A percentile compares a stretch with the other conserved stretches of the same genome.
Evolutionary conservation across 2,329 filamentous ascomycete species (phyloP).

Genomic region (Ceratocystis huliohia): DNA sequence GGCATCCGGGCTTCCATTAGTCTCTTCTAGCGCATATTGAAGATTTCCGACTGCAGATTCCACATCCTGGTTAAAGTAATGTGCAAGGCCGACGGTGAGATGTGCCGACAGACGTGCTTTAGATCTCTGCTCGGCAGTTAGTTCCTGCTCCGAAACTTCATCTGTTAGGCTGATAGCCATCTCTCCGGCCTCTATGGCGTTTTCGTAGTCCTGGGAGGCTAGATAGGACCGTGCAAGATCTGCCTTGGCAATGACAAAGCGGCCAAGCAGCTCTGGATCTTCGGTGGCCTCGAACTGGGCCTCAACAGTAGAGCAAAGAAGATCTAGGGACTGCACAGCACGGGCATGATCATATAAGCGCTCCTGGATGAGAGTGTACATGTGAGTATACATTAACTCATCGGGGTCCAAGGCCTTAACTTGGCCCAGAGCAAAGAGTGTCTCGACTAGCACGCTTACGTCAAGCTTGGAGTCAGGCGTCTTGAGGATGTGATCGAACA

Average conservation of each 20-base stretch:
- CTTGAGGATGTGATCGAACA: constrained; percentile 68
- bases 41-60: constrained; percentile 67
- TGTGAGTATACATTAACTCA: constrained; percentile 61
- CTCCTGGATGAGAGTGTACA: constrained; percentile 70
- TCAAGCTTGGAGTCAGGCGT: constrained; percentile 36
- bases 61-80: constrained; percentile 56
- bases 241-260: constrained; percentile 70
- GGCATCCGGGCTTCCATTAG: constrained; percentile 63
- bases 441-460: constrained; percentile 60
- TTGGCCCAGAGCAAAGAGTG: constrained; percentile 79
- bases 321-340: constrained; percentile 51
- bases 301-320: constrained; percentile 59
- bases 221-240: constrained; percentile 80
- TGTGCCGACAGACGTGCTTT: constrained; percentile 72
- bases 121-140: constrained; percentile 50
- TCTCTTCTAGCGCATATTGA: constrained; percentile 65
- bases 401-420: constrained; percentile 57
- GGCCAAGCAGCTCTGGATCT: constrained; percentile 56
- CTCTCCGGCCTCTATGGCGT: constrained; percentile 68
- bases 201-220: constrained; percentile 49
- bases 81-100: constrained; percentile 70
- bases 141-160: constrained; percentile 55
- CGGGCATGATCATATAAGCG: constrained; percentile 55
- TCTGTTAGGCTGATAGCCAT: constrained; percentile 65
- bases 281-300: constrained; percentile 75